phyloP scores from a whole-genome alignment of 2,329 filamentous ascomycete genomes.

The Penicillium sp. region DNA sequence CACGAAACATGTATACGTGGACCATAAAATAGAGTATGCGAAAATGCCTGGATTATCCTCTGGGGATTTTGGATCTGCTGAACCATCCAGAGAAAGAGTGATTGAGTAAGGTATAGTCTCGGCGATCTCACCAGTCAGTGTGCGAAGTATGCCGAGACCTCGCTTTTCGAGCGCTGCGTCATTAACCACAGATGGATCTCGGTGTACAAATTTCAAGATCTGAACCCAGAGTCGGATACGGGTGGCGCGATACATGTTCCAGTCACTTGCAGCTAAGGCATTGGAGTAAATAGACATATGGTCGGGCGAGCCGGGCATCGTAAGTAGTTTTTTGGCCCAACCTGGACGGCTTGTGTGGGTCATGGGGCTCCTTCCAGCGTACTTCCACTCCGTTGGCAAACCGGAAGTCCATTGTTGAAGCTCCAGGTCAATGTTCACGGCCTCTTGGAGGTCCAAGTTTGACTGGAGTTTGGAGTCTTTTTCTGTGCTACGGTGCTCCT shows the following conservation, averaged over 20 bases:
- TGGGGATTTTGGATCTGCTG: background rate
- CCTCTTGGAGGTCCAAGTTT: background rate
- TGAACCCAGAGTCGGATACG: constrained; percentile 8
- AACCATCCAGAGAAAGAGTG: constrained; percentile 2
- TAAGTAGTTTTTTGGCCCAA: constrained; percentile 3
- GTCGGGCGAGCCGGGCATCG: constrained; percentile 3
- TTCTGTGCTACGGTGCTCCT: background rate
- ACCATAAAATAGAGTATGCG: constrained; percentile 9
- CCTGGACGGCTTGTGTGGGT: background rate
- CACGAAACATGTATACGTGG: background rate
- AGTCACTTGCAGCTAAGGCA: constrained; percentile 6
- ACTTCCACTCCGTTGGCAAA: background rate
- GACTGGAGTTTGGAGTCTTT: background rate
- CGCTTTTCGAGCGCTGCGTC: background rate
- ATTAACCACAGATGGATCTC: background rate
- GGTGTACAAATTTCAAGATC: constrained; percentile 2
- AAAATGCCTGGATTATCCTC: constrained; percentile 3
- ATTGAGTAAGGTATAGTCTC: constrained; percentile 5
- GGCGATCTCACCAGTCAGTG: constrained; percentile 5
- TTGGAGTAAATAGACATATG: constrained; percentile 1
- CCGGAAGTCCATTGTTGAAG: background rate
- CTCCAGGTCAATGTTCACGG: background rate
- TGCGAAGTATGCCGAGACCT: background rate
- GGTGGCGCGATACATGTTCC: constrained; percentile 10
- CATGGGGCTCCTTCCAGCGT: background rate